Evolutionary conservation across 2,329 filamentous ascomycete genomes (phyloP).

Genomic region (Xylaria hypoxylon): DNA sequence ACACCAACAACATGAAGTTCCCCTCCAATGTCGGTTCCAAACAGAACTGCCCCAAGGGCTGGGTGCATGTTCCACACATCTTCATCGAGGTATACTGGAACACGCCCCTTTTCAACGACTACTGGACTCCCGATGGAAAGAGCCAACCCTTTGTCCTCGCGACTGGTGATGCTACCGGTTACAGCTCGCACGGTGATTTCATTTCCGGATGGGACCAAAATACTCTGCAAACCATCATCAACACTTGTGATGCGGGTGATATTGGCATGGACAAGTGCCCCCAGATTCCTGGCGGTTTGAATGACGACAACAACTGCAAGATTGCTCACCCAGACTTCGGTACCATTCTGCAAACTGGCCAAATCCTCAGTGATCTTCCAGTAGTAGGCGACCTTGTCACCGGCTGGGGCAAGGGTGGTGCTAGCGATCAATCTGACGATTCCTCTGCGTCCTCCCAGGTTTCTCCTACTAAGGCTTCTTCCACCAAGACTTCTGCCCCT

Average conservation of each 20-base stretch:
- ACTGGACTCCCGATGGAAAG: conserved; percentile 67
- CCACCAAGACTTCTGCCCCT: conserved; percentile 17
- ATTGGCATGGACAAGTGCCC: conserved; percentile 72
- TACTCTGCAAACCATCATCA: conserved; percentile 73
- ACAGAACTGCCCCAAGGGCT: conserved; percentile 66
- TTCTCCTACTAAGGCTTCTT: conserved; percentile 20
- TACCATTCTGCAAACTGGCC: conserved; percentile 57
- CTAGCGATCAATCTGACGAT: conserved; percentile 30
- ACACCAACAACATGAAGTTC: conserved; percentile 74
- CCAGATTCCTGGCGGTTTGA: conserved; percentile 65
- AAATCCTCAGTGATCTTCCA: conserved; percentile 60
- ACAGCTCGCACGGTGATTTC: conserved; percentile 78
- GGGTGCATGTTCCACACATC: conserved; percentile 66
- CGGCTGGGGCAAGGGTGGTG: conserved; percentile 61
- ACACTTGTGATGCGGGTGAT: conserved; percentile 72
- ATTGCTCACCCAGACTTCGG: conserved; percentile 59
- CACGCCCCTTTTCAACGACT: conserved; percentile 63
- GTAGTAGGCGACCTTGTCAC: conserved; percentile 65
- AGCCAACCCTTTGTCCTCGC: conserved; percentile 74
- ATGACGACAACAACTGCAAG: conserved; percentile 62
- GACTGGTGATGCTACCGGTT: conserved; percentile 77
- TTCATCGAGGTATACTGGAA: conserved; percentile 73
- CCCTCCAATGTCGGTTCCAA: conserved; percentile 64
- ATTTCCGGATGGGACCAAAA: conserved; percentile 76
- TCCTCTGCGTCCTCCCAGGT: conserved; percentile 32